A percentile compares a stretch with the other conserved stretches of the same genome.
These are phyloP conservation scores for Chaetomium tenue DNA, from an alignment of 495 filamentous ascomycete genomes.

Conservation along the genomic window DNA sequence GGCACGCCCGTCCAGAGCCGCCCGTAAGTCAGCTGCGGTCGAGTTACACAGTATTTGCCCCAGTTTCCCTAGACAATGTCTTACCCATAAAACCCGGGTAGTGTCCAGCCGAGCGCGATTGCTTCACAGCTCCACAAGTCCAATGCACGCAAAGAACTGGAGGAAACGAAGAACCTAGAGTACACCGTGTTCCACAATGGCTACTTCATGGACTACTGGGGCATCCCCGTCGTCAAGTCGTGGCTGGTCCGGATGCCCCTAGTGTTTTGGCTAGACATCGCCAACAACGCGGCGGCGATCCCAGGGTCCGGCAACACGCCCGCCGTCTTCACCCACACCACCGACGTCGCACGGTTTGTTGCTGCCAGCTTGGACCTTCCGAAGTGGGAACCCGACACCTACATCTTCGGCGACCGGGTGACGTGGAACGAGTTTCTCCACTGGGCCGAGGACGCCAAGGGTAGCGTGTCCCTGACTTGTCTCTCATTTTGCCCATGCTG, in stretches of 20 bases:
- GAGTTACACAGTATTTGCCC: too few species aligned
- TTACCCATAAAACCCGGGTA: not conserved
- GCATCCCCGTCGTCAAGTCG: conserved; percentile 46
- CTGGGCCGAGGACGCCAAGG: conserved; percentile 48
- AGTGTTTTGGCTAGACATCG: conserved; percentile 44
- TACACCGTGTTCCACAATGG: conserved; percentile 52
- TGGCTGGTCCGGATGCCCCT: conserved; percentile 43
- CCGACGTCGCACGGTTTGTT: conserved; percentile 53
- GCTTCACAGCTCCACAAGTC: conserved; percentile 26
- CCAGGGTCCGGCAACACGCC: conserved; percentile 51
- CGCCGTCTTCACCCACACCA: conserved; percentile 53
- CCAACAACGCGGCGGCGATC: conserved; percentile 48
- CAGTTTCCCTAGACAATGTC: not conserved
- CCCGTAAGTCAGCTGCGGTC: conserved; percentile 19
- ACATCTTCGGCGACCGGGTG: conserved; percentile 47
- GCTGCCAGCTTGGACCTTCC: conserved; percentile 46
- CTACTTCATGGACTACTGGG: conserved; percentile 58
- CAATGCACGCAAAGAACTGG: conserved; percentile 26
- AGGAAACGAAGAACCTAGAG: conserved; percentile 38
- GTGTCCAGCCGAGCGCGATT: not conserved
- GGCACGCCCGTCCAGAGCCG: conserved; percentile 29
- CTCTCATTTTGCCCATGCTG: not conserved
- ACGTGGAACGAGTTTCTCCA: conserved; percentile 50
- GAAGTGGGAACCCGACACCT: conserved; percentile 48
- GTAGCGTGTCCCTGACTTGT: conserved; percentile 18